Evolutionary conservation across 164 flowering plant species (phyloP), one percentile per base, ranked within the genome.

Genomic region (Magnolia kwangsiensis): DNA sequence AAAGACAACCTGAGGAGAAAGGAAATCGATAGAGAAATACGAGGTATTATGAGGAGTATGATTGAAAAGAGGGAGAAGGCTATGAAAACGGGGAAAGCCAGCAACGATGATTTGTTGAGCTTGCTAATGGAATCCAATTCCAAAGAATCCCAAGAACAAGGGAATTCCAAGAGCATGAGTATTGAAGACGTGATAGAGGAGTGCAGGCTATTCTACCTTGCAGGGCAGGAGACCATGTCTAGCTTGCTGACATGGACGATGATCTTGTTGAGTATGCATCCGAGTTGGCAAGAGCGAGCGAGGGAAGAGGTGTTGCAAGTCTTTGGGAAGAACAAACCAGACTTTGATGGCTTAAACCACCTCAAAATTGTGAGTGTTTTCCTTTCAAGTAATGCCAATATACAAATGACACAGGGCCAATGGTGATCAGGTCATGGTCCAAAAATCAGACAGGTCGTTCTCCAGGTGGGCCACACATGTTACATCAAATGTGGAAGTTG

Each of bases 161-260:
- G 75, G n/a, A 61, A 37, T 11, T 31, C 67, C 51, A 73, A n/a
- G 14, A 27, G 50, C 31, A 31, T 63, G 75, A 73, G 37, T 7
- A 59, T 19, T 31, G 69, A 73, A 14, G 75, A 73, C 0, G 68
- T 73, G 21, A 31, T 73, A 61, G 75, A 37, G 21, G 59, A 73
- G 68, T 86, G 89, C 79, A 88, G 85, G 77, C 58, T 76, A 16
- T 88, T 89, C 75, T 84, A 84, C 81, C 74, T 86, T 49, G 88
- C 88, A 5, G 87, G 87, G 18, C 84, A 84, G 74, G 90, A 87
- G 63, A 87, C 89, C 50, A 86, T 89, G 11, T 72, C 88, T 10
- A 75, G 63, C 29, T 76, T 61, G 85, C 51, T 88, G 16, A 80
- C 86, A 29, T 88, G 91, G 93, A 79, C 89, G 0, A 71, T 85